A percentile compares a stretch with the other conserved stretches of the same genome.
Conservation (phyloP, 2,329 filamentous ascomycete genomes). For the Myriosclerotinia scirpicola region DNA sequence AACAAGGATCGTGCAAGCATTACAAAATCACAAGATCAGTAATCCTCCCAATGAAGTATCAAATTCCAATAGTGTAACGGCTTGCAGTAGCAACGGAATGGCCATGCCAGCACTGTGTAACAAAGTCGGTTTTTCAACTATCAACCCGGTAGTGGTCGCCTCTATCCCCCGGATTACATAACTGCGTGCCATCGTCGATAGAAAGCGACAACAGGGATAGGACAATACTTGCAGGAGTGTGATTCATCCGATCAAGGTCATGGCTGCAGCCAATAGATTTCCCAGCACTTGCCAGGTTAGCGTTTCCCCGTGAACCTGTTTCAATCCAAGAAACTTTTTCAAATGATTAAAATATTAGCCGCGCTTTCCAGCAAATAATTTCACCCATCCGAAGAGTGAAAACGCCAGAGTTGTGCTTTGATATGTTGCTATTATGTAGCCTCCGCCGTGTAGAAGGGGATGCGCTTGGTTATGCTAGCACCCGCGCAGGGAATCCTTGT, state of each 20-base stretch:
- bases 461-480: constrained; percentile 5
- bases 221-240: background rate
- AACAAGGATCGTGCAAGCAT: background rate
- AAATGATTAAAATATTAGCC: constrained; percentile 12
- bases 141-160: too few relatives aligned
- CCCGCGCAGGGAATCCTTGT: constrained; percentile 13
- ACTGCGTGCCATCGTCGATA: background rate
- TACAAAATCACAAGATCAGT: background rate
- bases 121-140: too few relatives aligned
- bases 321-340: background rate
- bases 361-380: constrained; percentile 1
- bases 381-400: background rate
- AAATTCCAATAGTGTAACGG: too few relatives aligned
- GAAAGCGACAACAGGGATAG: background rate
- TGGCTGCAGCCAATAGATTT: background rate
- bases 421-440: background rate
- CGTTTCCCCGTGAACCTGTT: background rate
- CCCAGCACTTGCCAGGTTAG: background rate
- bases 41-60: background rate
- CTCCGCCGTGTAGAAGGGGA: constrained; percentile 11
- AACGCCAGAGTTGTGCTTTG: background rate
- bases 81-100: background rate
- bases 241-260: background rate
- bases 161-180: too few relatives aligned
- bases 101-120: background rate